Evolutionary conservation across 306 rosid genomes (phyloP), one percentile per base, ranked within the genome.

Genomic region (Chamaecrista fasciculata): DNA sequence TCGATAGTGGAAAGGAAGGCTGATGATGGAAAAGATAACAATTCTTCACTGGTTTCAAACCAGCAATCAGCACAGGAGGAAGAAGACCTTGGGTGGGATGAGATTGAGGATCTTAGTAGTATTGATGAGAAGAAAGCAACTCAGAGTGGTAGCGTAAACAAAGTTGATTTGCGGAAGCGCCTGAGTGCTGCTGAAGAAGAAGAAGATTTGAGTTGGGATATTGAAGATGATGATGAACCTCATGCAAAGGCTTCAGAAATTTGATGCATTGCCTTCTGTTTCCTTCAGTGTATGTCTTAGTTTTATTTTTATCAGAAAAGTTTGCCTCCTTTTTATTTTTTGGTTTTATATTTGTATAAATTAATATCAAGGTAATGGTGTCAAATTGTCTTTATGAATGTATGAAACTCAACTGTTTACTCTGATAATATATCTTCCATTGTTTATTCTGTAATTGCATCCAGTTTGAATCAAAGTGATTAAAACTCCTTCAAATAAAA

Each of bases 131-230:
- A 82, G 78, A 86, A 85, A 78, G 55, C 4, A 20, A 67, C 40
- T 70, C 37, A 47, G 31, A 67, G 64, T 39, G 87, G 75, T 60
- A 80, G 77, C 72, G 69, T 82, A 7, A 66, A 71, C 59, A 81
- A 70, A 73, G 80, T 74, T 67, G 88, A 89, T 70, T 70, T 89
- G 68, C 78, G 73, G 51, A 87, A 89, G 71, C 86, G 88, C 29
- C 78, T 91, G 66, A 79, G 85, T 76, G 51, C 79, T 55, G 85
- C 91, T 0, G 94, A 85, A 72, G 93, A 82, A 43, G 91, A 90
- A 8, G 96, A 87, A 71, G 97, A 91, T 66, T 87, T 89, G 86
- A 89, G 91, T 81, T 89, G 97, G 97, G 96, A 89, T 70, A 82
- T 86, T 63, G 91, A 91, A 62, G 95, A 86, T 37, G 89, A 86